Conservation (phyloP, 768 basidiomycete species). For the Brasilioporus rufonigricans region DNA sequence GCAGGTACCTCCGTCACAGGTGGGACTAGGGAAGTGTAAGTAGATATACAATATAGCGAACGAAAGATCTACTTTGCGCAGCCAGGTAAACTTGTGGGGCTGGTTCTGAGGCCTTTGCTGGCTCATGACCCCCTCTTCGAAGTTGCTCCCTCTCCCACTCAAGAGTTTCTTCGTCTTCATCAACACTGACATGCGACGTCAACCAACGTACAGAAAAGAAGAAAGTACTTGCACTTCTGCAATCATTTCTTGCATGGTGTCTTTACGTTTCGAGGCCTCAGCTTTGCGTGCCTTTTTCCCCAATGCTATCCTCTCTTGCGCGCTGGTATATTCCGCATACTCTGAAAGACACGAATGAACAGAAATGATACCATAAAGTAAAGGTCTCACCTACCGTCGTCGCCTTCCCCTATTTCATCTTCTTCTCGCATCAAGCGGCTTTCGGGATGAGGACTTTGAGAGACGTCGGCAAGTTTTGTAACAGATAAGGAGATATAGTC, state of each 20-base stretch:
- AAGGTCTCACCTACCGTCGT: slow-evolving; percentile 61
- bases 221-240: slow-evolving; percentile 63
- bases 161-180: slow-evolving; percentile 78
- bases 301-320: slow-evolving; percentile 81
- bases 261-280: slow-evolving; percentile 64
- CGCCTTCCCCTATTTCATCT: slow-evolving; percentile 84
- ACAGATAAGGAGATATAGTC: slow-evolving; percentile 82
- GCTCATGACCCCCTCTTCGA: slow-evolving; percentile 63
- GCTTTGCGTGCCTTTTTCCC: slow-evolving; percentile 78
- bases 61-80: slow-evolving; percentile 55
- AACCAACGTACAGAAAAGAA: background rate
- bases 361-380: background rate
- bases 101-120: slow-evolving; percentile 37
- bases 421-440: slow-evolving; percentile 83
- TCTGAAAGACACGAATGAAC: slow-evolving; percentile 42
- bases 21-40: slow-evolving; percentile 54
- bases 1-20: slow-evolving; percentile 58
- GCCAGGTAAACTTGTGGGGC: slow-evolving; percentile 65
- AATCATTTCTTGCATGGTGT: slow-evolving; percentile 78
- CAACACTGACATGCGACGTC: slow-evolving; percentile 46
- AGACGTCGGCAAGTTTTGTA: slow-evolving; percentile 48
- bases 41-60: background rate
- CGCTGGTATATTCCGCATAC: slow-evolving; percentile 83
- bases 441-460: slow-evolving; percentile 79
- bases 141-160: slow-evolving; percentile 88